A percentile compares a stretch with the other conserved stretches of the same genome.
These are phyloP conservation scores for Helotiales sp. DNA, from an alignment of 2,329 filamentous ascomycete genomes.

Conservation along the genomic window DNA sequence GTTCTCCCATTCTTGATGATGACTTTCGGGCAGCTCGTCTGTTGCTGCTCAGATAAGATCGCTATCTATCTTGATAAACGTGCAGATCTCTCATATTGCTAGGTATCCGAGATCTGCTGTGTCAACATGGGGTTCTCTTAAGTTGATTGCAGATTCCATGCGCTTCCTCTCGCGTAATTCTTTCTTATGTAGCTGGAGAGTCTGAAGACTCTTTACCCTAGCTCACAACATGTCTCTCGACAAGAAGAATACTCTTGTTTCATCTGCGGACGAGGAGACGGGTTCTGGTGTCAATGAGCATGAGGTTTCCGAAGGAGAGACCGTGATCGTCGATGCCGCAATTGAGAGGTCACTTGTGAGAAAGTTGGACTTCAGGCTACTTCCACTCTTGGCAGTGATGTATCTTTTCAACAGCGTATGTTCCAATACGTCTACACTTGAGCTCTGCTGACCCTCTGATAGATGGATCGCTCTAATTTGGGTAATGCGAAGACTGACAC, in stretches of 20 bases:
- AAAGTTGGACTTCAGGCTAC: background rate
- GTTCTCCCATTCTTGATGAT: background rate
- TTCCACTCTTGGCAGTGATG: background rate
- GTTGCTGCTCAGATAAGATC: no score
- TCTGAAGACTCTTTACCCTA: background rate
- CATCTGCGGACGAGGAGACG: background rate
- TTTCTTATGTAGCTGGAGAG: no score
- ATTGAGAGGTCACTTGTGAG: background rate
- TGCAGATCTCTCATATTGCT: no score
- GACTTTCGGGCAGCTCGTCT: background rate
- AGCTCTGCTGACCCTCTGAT: background rate
- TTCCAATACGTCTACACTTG: background rate
- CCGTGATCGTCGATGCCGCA: background rate
- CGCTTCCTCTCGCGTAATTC: no score
- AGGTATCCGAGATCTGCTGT: no score
- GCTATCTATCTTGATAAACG: no score
- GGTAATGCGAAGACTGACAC: background rate
- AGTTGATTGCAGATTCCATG: no score
- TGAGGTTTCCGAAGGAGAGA: background rate
- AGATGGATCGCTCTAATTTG: background rate
- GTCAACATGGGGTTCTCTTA: no score
- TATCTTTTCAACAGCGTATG: constrained; percentile 2
- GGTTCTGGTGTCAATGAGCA: background rate
- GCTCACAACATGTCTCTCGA: background rate
- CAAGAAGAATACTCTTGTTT: background rate